phyloP scores from a whole-genome alignment of 371 early-diverging fungal species.

The Entomophthora muscae region DNA sequence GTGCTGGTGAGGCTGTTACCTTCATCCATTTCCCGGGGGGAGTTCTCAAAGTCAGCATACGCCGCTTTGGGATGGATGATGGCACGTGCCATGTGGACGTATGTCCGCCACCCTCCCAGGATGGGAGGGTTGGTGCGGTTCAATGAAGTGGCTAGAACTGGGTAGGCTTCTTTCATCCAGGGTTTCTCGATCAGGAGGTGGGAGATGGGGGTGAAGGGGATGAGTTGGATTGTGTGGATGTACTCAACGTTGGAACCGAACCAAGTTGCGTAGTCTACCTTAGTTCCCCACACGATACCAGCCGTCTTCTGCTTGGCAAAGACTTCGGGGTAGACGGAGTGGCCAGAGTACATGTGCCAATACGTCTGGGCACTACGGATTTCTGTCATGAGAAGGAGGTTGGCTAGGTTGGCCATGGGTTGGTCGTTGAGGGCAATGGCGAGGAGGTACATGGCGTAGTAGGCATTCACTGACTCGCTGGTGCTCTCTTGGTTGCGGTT shows the following conservation, averaged over 20 bases:
- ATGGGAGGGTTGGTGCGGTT: constrained; percentile 11
- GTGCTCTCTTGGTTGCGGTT: constrained; percentile 58
- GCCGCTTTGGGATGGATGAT: constrained; percentile 13
- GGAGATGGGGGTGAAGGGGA: constrained; percentile 54
- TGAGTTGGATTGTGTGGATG: constrained; percentile 60
- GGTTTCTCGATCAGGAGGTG: constrained; percentile 29
- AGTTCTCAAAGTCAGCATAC: constrained; percentile 3
- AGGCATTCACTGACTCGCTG: constrained; percentile 55
- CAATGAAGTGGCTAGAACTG: constrained; percentile 15
- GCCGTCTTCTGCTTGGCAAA: constrained; percentile 40
- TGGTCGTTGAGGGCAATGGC: constrained; percentile 24
- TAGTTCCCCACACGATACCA: too few species aligned
- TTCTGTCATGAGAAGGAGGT: too few species aligned
- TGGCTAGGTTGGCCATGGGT: constrained; percentile 17
- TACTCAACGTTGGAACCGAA: constrained; percentile 21
- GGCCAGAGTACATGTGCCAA: constrained; percentile 18
- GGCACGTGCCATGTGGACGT: constrained; percentile 31
- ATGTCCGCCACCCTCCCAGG: constrained; percentile 29
- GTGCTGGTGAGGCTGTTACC: constrained; percentile 37
- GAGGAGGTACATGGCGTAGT: constrained; percentile 44
- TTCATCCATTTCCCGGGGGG: constrained; percentile 24
- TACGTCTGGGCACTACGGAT: constrained; percentile 40
- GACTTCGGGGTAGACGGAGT: constrained; percentile 19
- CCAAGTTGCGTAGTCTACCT: constrained; percentile 37
- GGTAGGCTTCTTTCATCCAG: constrained; percentile 24